Percentiles rank a stretch among this genome's conserved stretches.
These are phyloP conservation scores for Pythium plurisporium DNA, from an alignment of 352 stramenopile genomes.

Conservation along the genomic window DNA sequence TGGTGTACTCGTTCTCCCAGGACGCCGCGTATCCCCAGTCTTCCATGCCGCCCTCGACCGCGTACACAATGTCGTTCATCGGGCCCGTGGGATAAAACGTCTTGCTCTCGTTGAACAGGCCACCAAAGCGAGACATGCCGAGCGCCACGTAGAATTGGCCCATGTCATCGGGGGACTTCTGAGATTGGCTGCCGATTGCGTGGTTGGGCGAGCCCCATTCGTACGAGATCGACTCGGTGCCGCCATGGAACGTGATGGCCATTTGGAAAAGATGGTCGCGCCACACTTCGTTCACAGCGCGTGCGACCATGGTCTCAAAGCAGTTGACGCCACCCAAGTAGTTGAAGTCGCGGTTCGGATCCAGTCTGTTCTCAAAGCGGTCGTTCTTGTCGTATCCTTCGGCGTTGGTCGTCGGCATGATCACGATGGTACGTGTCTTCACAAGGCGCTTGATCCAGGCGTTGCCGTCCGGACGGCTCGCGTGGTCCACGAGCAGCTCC, in stretches of 20 bases:
- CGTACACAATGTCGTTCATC: conserved; percentile 98
- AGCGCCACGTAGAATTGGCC: conserved; percentile 59
- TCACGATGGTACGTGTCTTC: conserved; percentile 75
- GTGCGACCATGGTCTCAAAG: conserved; percentile 94
- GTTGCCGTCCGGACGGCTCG: conserved; percentile 46
- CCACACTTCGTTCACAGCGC: conserved; percentile 96
- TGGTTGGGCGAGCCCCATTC: conserved; percentile 96
- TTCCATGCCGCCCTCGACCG: conserved; percentile 96
- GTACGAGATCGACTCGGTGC: conserved; percentile 96
- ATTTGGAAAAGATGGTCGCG: conserved; percentile 96
- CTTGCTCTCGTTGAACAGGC: conserved; percentile 61
- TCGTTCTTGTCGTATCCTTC: conserved; percentile 87
- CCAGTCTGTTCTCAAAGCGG: conserved; percentile 89
- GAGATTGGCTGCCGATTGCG: conserved; percentile 53
- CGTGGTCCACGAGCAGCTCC: conserved; percentile 78
- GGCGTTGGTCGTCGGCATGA: conserved; percentile 93
- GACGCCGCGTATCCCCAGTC: conserved; percentile 95
- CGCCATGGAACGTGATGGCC: conserved; percentile 97
- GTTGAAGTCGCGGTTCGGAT: conserved; percentile 99
- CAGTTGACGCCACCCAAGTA: conserved; percentile 85
- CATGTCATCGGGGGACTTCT: conserved; percentile 77
- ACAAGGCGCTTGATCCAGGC: conserved; percentile 78
- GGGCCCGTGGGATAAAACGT: conserved; percentile 75
- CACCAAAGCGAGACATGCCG: conserved; percentile 63
- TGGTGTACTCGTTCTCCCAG: conserved; percentile 75